These are phyloP conservation scores for Neurospora pannonica DNA, from an alignment of 495 filamentous ascomycete genomes.

Conservation along the genomic window DNA sequence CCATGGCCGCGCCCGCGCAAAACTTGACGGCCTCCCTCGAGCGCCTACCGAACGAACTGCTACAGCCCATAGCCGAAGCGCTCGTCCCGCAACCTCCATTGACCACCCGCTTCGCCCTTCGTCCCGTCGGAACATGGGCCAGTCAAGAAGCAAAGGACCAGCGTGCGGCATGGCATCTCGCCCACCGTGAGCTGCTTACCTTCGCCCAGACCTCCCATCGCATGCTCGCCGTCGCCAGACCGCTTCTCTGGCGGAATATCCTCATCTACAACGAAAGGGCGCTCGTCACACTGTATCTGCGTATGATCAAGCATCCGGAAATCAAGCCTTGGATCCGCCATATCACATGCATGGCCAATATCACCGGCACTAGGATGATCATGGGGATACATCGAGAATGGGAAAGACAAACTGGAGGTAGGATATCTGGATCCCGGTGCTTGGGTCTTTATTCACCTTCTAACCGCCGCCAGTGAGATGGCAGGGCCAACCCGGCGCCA, in stretches of 20 bases:
- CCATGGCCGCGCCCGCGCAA: neutral
- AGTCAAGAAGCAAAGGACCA: slow-evolving; percentile 21
- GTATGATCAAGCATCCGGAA: slow-evolving; percentile 11
- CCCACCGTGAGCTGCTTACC: slow-evolving; percentile 14
- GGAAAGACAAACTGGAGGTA: slow-evolving; percentile 18
- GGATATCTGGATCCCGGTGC: neutral
- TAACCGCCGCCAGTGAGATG: slow-evolving; percentile 14
- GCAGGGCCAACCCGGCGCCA: neutral
- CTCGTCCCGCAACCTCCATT: slow-evolving; percentile 15
- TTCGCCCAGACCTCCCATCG: slow-evolving; percentile 22
- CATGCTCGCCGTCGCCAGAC: slow-evolving; percentile 22
- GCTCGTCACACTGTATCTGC: slow-evolving; percentile 15
- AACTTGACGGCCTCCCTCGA: slow-evolving; percentile 8
- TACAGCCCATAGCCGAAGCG: slow-evolving; percentile 20
- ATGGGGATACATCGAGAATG: slow-evolving; percentile 9
- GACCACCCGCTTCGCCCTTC: slow-evolving; percentile 24
- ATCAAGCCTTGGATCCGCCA: slow-evolving; percentile 20
- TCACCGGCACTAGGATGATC: slow-evolving; percentile 10
- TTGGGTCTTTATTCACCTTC: slow-evolving; percentile 1
- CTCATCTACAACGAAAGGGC: slow-evolving; percentile 15
- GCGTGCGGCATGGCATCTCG: slow-evolving; percentile 18
- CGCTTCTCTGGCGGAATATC: slow-evolving; percentile 22
- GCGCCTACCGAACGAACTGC: slow-evolving; percentile 19
- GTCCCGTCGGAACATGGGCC: slow-evolving; percentile 22
- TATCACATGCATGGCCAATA: slow-evolving; percentile 20